Percentiles rank a stretch among this genome's conserved stretches.
These are phyloP conservation scores for Ochetophila trinervis DNA, from an alignment of 306 rosid species.

Conservation along the genomic window DNA sequence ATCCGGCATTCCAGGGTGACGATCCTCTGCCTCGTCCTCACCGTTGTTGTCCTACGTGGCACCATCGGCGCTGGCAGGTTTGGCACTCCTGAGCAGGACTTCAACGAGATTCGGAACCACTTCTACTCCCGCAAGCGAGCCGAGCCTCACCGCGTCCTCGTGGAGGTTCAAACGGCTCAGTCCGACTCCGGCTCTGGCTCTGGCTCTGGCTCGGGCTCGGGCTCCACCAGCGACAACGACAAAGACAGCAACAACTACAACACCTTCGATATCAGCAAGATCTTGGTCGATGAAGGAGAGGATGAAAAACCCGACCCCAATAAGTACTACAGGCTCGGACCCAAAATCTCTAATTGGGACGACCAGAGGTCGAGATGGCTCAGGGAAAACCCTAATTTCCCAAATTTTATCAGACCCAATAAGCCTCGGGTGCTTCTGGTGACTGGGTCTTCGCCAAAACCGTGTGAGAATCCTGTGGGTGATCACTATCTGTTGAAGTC, in stretches of 20 bases:
- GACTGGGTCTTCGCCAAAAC: constrained; percentile 89
- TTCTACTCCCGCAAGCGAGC: constrained; percentile 47
- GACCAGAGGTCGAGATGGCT: constrained; percentile 63
- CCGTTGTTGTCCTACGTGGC: constrained; percentile 77
- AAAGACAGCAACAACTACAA: constrained; percentile 44
- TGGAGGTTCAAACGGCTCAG: constrained; percentile 29
- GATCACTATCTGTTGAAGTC: constrained; percentile 76
- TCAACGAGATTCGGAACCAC: constrained; percentile 54
- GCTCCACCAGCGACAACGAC: constrained; percentile 1
- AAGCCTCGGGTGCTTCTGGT: constrained; percentile 83
- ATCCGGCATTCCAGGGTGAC: constrained; percentile 56
- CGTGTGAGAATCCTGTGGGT: constrained; percentile 89
- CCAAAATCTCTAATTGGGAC: constrained; percentile 76
- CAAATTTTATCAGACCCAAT: constrained; percentile 57
- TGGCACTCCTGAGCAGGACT: constrained; percentile 84
- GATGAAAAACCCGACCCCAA: constrained; percentile 38
- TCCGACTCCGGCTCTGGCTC: constrained; percentile 12
- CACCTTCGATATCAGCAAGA: constrained; percentile 60
- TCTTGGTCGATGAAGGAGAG: constrained; percentile 50
- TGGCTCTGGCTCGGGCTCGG: constrained; percentile 6
- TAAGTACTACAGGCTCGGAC: constrained; percentile 64
- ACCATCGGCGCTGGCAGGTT: constrained; percentile 91
- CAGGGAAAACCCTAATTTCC: constrained; percentile 51
- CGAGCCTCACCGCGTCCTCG: constrained; percentile 63
- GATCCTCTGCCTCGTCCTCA: constrained; percentile 63